Conservation (phyloP, 2,329 filamentous ascomycete species). For the Didymella exigua region DNA sequence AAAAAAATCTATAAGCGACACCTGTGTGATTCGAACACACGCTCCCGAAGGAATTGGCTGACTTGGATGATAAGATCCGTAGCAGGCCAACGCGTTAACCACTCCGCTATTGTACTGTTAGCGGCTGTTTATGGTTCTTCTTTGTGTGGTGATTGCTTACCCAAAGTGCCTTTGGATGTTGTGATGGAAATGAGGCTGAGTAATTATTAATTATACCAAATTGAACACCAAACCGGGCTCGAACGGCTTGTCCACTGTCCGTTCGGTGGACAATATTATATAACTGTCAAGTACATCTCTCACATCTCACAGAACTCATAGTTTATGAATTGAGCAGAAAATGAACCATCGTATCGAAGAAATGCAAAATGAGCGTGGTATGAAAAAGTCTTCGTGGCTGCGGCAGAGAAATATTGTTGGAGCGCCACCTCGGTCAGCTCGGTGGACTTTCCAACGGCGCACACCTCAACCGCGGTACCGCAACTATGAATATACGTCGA, state of each 20-base stretch:
- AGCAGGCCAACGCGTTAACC: conserved; percentile 38
- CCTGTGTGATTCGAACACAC: conserved; percentile 39
- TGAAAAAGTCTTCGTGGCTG: neutral
- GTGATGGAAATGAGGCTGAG: neutral
- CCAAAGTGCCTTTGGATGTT: conserved; percentile 7
- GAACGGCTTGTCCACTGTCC: too few species aligned
- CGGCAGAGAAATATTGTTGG: neutral
- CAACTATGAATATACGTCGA: too few species aligned
- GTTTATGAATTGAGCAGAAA: too few species aligned
- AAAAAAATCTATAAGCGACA: neutral
- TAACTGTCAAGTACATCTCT: too few species aligned
- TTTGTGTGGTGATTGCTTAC: conserved; percentile 6
- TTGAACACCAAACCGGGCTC: too few species aligned
- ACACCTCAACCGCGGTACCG: neutral
- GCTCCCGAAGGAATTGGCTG: conserved; percentile 39
- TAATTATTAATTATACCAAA: neutral
- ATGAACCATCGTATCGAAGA: neutral
- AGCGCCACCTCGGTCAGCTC: neutral
- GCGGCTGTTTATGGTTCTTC: conserved; percentile 5
- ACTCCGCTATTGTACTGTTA: conserved; percentile 18
- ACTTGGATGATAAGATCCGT: conserved; percentile 3
- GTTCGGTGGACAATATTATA: too few species aligned
- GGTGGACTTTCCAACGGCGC: neutral
- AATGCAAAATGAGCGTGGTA: neutral
- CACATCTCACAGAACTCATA: too few species aligned